A percentile compares a stretch with the other conserved stretches of the same genome.
These are phyloP conservation scores for Adansonia rubrostipa DNA, from an alignment of 441 rosid species.

Conservation along the genomic window DNA sequence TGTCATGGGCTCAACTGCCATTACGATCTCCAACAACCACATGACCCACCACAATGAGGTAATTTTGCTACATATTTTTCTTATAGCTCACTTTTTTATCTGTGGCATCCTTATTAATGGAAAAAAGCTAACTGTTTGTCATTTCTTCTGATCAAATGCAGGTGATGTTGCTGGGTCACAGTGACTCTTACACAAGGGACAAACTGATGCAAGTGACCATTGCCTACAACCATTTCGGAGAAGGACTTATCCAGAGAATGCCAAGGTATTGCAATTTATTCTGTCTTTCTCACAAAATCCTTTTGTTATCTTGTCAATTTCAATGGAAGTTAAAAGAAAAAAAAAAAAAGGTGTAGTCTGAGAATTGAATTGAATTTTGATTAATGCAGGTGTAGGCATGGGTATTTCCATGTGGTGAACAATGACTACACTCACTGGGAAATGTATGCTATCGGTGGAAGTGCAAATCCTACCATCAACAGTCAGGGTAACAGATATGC, in stretches of 20 bases:
- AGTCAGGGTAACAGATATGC: conserved; percentile 94
- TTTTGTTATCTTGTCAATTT: conserved; percentile 15
- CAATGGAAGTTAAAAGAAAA: background rate
- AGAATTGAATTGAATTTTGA: conserved; percentile 9
- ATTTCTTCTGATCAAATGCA: conserved; percentile 23
- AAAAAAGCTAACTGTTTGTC: background rate
- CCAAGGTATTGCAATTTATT: conserved; percentile 60
- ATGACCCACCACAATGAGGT: conserved; percentile 96
- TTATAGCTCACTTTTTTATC: background rate
- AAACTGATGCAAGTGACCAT: conserved; percentile 93
- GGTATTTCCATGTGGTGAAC: conserved; percentile 96
- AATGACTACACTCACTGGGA: conserved; percentile 99
- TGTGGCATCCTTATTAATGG: background rate
- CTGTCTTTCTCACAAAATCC: background rate
- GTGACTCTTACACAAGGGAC: conserved; percentile 84
- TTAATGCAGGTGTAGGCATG: conserved; percentile 80
- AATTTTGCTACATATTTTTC: background rate
- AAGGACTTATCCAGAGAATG: conserved; percentile 97
- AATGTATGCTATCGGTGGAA: conserved; percentile 98
- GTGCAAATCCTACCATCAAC: conserved; percentile 90
- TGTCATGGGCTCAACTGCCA: conserved; percentile 92
- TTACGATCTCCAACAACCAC: conserved; percentile 90
- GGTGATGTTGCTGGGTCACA: conserved; percentile 90
- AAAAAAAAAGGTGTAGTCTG: background rate
- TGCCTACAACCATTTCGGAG: conserved; percentile 97